Evolutionary conservation across 2,329 filamentous ascomycete species (phyloP).

Genomic region (Aspergillus viridinutans): DNA sequence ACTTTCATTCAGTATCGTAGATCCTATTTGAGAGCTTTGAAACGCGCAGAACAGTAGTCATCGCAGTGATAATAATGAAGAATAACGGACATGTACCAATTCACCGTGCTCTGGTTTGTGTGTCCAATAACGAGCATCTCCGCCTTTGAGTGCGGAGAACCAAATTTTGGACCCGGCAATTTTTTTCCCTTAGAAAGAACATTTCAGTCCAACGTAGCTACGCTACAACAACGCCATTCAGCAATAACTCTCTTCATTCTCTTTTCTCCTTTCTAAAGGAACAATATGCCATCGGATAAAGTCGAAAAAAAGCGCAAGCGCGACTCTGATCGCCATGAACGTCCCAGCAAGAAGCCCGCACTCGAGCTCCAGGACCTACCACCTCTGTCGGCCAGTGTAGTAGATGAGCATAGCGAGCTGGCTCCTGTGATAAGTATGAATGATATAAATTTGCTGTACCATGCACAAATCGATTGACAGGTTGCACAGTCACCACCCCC

Average conservation of each 20-base stretch:
- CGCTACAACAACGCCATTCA: background rate
- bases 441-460: background rate
- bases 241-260: background rate
- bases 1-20: background rate
- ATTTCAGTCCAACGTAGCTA: background rate
- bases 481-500: slow-evolving; percentile 30
- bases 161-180: background rate
- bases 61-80: background rate
- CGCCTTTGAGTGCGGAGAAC: slow-evolving; percentile 18
- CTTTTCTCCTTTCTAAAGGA: background rate
- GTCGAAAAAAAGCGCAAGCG: slow-evolving; percentile 52
- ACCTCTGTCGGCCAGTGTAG: slow-evolving; percentile 42
- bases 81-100: background rate
- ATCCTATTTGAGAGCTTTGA: background rate
- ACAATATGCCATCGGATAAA: slow-evolving; percentile 31
- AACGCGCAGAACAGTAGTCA: background rate
- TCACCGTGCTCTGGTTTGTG: background rate
- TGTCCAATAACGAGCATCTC: slow-evolving; percentile 12
- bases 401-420: slow-evolving; percentile 46
- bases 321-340: slow-evolving; percentile 39
- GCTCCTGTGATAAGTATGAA: slow-evolving; percentile 49
- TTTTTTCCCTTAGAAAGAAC: background rate
- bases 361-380: slow-evolving; percentile 33
- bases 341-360: slow-evolving; percentile 48
- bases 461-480: background rate